Conservation (phyloP, 2,329 filamentous ascomycete genomes). For the Colletotrichum tanaceti region DNA sequence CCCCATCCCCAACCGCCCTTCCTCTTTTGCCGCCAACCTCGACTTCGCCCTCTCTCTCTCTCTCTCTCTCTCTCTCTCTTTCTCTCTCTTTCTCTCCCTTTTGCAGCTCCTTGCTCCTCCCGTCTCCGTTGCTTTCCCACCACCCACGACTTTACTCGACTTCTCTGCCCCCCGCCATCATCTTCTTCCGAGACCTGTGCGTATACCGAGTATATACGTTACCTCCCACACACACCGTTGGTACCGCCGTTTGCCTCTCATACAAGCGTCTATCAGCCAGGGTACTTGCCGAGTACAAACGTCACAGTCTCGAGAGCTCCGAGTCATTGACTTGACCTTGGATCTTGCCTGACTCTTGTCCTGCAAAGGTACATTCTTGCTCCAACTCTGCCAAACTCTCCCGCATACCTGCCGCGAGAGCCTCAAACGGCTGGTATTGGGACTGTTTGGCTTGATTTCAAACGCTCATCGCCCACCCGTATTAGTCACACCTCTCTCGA, state of each 20-base stretch:
- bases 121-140: slow-evolving; percentile 1
- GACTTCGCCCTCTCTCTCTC: slow-evolving; percentile 19
- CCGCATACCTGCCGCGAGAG: slow-evolving; percentile 10
- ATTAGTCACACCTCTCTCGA: slow-evolving; percentile 38
- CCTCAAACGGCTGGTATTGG: slow-evolving; percentile 35
- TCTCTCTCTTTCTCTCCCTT: slow-evolving; percentile 4
- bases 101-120: background rate
- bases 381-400: slow-evolving; percentile 23
- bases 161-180: slow-evolving; percentile 21
- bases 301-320: slow-evolving; percentile 33
- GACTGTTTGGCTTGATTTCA: slow-evolving; percentile 24
- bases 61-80: background rate
- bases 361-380: slow-evolving; percentile 30
- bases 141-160: slow-evolving; percentile 35
- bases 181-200: slow-evolving; percentile 12
- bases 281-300: slow-evolving; percentile 30
- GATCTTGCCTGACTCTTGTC: slow-evolving; percentile 36
- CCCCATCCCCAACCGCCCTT: slow-evolving; percentile 12
- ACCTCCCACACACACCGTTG: slow-evolving; percentile 12
- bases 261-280: slow-evolving; percentile 12
- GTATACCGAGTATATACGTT: background rate
- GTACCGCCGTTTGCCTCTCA: slow-evolving; percentile 31
- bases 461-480: slow-evolving; percentile 34
- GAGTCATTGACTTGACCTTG: slow-evolving; percentile 44
- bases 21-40: slow-evolving; percentile 23